Conservation (phyloP, 2,329 filamentous ascomycete genomes). For the Fusarium avenaceum region DNA sequence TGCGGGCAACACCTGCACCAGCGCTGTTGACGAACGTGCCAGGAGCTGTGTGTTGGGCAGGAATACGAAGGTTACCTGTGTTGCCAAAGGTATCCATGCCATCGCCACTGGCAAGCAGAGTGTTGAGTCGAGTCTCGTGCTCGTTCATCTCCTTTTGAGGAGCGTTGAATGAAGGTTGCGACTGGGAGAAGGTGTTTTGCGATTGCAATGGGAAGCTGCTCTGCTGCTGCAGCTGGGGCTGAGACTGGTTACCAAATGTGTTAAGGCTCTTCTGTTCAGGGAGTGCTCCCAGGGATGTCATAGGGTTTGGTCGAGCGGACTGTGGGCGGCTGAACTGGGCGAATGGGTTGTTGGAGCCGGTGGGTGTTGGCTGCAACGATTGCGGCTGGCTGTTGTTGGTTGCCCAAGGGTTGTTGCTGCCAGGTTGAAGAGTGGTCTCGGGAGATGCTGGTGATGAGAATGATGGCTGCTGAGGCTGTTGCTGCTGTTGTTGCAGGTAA, state of each 20-base stretch:
- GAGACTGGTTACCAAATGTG: constrained; percentile 63
- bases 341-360: constrained; percentile 98
- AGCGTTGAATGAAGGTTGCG: constrained; percentile 49
- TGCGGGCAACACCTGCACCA: constrained; percentile 79
- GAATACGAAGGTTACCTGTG: constrained; percentile 94
- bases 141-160: constrained; percentile 70
- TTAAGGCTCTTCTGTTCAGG: constrained; percentile 86
- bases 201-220: constrained; percentile 53
- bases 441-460: constrained; percentile 60
- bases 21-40: constrained; percentile 97
- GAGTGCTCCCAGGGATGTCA: constrained; percentile 80
- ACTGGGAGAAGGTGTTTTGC: constrained; percentile 52
- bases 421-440: constrained; percentile 77
- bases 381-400: constrained; percentile 70
- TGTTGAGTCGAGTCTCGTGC: constrained; percentile 83
- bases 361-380: constrained; percentile 83
- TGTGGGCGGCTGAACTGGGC: constrained; percentile 78
- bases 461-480: constrained; percentile 57
- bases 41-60: constrained; percentile 94
- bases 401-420: constrained; percentile 96
- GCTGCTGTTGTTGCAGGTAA: constrained; percentile 56
- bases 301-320: constrained; percentile 63
- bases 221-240: constrained; percentile 59
- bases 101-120: constrained; percentile 86
- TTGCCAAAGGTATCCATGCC: constrained; percentile 98